Percentiles rank a stretch among this genome's conserved stretches.
These are phyloP conservation scores for Testicularia cyperi DNA, from an alignment of 1,284 basidiomycete genomes.

Conservation along the genomic window DNA sequence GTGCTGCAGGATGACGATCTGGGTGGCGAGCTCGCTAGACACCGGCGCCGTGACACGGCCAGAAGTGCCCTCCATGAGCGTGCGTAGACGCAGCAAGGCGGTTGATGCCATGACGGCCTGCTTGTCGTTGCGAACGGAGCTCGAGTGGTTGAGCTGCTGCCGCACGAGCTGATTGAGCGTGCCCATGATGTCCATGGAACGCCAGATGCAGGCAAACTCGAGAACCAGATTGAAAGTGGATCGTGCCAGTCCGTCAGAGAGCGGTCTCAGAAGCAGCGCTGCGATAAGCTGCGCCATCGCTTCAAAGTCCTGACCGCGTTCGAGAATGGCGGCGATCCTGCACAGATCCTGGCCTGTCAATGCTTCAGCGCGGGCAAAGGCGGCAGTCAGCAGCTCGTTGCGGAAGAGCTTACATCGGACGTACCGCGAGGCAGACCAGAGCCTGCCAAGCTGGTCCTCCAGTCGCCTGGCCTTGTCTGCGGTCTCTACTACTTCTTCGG, in stretches of 20 bases:
- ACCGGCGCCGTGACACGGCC: slow-evolving; percentile 8
- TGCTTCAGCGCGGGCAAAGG: slow-evolving; percentile 19
- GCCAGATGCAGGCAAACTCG: slow-evolving; percentile 23
- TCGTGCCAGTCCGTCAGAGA: slow-evolving; percentile 21
- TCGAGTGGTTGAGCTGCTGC: slow-evolving; percentile 37
- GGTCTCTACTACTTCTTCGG: too few relatives aligned
- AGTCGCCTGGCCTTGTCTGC: not conserved
- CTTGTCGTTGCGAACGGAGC: slow-evolving; percentile 24
- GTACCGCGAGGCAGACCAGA: slow-evolving; percentile 48
- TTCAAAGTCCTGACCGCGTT: slow-evolving; percentile 26
- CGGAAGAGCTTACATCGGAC: slow-evolving; percentile 33
- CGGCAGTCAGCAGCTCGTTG: slow-evolving; percentile 15
- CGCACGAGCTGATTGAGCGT: slow-evolving; percentile 37
- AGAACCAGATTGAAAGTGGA: slow-evolving; percentile 33
- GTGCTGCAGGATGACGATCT: slow-evolving; percentile 10
- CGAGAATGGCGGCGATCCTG: slow-evolving; percentile 17
- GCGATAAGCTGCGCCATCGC: slow-evolving; percentile 27
- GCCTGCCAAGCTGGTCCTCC: slow-evolving; percentile 14
- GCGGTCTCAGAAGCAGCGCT: slow-evolving; percentile 18
- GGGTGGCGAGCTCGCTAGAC: slow-evolving; percentile 4
- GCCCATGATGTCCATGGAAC: slow-evolving; percentile 34
- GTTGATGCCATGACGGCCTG: slow-evolving; percentile 38
- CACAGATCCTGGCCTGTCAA: slow-evolving; percentile 23
- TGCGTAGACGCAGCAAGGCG: slow-evolving; percentile 28
- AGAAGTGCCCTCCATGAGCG: slow-evolving; percentile 22